Evolutionary conservation across 306 rosid genomes (phyloP).

Genomic region (Cucurbita moschata): DNA sequence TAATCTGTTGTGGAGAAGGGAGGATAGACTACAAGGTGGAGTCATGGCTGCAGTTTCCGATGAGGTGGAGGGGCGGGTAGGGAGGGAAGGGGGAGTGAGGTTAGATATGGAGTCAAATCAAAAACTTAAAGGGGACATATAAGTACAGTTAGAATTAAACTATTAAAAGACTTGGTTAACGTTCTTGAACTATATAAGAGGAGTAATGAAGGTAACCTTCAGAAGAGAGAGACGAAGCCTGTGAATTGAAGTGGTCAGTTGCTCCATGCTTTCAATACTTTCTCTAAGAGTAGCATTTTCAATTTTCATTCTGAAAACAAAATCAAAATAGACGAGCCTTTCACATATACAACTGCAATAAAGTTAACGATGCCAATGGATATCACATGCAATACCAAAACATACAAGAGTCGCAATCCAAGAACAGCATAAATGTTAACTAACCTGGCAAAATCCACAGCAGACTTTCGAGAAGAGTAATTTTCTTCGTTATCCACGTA

Average conservation of each 20-base stretch:
- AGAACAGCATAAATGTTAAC: conserved; percentile 8
- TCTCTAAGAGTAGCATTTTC: conserved; percentile 83
- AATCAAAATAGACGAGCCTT: not conserved
- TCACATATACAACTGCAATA: not conserved
- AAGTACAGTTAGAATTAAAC: too few relatives aligned
- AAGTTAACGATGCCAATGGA: not conserved
- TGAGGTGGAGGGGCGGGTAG: too few relatives aligned
- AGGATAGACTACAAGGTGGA: too few relatives aligned
- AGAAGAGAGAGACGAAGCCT: conserved; percentile 72
- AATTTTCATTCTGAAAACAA: conserved; percentile 50
- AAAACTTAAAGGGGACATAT: too few relatives aligned
- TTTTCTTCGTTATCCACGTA: conserved; percentile 29
- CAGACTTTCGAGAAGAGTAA: conserved; percentile 26
- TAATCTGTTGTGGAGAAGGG: too few relatives aligned
- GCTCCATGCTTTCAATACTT: conserved; percentile 71
- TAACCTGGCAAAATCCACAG: conserved; percentile 84
- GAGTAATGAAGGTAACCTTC: conserved; percentile 19
- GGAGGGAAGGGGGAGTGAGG: too few relatives aligned
- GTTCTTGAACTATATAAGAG: not conserved
- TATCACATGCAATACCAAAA: not conserved
- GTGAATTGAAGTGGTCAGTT: conserved; percentile 50
- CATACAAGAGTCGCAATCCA: not conserved
- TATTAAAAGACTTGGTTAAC: not conserved
- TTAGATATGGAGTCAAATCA: too few relatives aligned
- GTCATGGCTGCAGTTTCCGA: too few relatives aligned